A percentile compares a stretch with the other conserved stretches of the same genome.
These are phyloP conservation scores for Volvox carteri DNA, from an alignment of 163 green algal genomes.

Conservation along the genomic window DNA sequence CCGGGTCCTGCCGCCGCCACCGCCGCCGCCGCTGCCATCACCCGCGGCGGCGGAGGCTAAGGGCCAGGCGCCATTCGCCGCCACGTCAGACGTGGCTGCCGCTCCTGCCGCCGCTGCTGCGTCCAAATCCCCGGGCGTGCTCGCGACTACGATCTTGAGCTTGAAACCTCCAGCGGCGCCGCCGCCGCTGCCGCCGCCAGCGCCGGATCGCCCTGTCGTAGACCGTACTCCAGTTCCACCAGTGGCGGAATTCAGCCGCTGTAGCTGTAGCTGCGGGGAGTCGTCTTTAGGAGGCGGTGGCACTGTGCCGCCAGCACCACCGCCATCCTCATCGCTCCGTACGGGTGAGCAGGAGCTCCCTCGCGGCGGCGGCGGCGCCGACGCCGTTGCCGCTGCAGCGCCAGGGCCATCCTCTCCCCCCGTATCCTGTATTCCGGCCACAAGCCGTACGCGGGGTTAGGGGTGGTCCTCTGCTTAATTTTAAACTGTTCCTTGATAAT, in stretches of 20 bases:
- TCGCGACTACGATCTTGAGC: constrained; percentile 46
- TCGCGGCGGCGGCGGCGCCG: background rate
- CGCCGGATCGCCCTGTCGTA: background rate
- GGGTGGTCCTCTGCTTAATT: no score
- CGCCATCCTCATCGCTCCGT: background rate
- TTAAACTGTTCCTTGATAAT: no score
- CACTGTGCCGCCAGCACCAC: no score
- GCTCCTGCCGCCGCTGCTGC: constrained; percentile 15
- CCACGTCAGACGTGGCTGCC: background rate
- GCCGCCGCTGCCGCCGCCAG: background rate
- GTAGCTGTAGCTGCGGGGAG: background rate
- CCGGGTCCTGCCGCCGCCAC: background rate
- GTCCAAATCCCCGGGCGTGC: constrained; percentile 11
- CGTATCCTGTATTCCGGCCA: background rate
- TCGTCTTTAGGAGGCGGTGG: background rate
- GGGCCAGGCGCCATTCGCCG: background rate
- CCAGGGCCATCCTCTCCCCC: background rate
- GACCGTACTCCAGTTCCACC: background rate
- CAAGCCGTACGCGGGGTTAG: no score
- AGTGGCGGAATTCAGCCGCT: background rate
- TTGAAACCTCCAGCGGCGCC: constrained; percentile 19
- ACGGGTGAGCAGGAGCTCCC: background rate
- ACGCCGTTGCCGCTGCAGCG: background rate
- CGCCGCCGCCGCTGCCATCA: background rate
- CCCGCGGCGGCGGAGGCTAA: background rate